Percentiles rank a stretch among this genome's conserved stretches.
These are phyloP conservation scores for Drosera capensis DNA, from an alignment of 148 eudicot species.

Conservation along the genomic window DNA sequence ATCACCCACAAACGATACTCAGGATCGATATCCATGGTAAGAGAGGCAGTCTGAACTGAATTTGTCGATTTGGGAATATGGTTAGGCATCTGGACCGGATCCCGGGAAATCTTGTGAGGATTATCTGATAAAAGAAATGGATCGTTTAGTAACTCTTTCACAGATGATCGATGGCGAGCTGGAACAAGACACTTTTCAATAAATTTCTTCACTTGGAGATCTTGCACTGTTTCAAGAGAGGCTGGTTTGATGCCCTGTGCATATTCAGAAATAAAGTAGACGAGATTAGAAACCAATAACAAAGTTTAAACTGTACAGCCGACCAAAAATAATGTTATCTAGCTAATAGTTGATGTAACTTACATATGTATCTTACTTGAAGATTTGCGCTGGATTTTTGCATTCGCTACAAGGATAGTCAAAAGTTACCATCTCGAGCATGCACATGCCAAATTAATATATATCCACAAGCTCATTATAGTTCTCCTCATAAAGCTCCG, in stretches of 20 bases:
- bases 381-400: slow-evolving; percentile 15
- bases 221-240: slow-evolving; percentile 47
- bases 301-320: background rate
- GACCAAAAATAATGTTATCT: background rate
- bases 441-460: slow-evolving; percentile 23
- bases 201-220: slow-evolving; percentile 46
- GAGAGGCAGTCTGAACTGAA: slow-evolving; percentile 16
- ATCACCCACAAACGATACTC: slow-evolving; percentile 24
- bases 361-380: slow-evolving; percentile 10
- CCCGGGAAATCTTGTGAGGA: slow-evolving; percentile 14
- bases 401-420: slow-evolving; percentile 18
- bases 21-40: slow-evolving; percentile 55
- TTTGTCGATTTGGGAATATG: slow-evolving; percentile 17
- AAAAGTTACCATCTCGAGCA: slow-evolving; percentile 19
- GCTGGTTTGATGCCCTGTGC: slow-evolving; percentile 83
- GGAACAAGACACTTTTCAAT: slow-evolving; percentile 70
- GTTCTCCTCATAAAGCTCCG: slow-evolving; percentile 17
- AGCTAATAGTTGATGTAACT: slow-evolving; percentile 5
- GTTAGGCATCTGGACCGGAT: slow-evolving; percentile 19
- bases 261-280: no score
- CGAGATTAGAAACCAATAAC: background rate
- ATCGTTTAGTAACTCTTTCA: slow-evolving; percentile 54
- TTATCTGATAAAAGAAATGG: slow-evolving; percentile 33
- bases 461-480: slow-evolving; percentile 17
- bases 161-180: slow-evolving; percentile 49